A percentile compares a stretch with the other conserved stretches of the same genome.
Conservation (phyloP, 257 asterid genomes). For the Misopates orontium region DNA sequence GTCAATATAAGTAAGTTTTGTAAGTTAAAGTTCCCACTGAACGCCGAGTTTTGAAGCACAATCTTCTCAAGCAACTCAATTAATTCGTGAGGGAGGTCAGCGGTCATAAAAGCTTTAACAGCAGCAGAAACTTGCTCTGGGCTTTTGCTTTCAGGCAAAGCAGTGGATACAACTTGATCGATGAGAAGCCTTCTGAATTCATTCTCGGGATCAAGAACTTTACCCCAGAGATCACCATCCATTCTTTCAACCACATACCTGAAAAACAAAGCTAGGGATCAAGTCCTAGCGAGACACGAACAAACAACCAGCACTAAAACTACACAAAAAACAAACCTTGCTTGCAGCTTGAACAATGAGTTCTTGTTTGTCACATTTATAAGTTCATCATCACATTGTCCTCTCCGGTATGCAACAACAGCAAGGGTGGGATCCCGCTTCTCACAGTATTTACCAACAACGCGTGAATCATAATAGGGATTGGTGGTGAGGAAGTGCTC, state of each 20-base stretch:
- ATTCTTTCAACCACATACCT: conserved; percentile 97
- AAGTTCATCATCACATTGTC: conserved; percentile 95
- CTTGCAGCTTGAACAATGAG: conserved; percentile 88
- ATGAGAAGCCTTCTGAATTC: conserved; percentile 96
- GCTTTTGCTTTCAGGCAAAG: conserved; percentile 99
- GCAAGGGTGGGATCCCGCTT: conserved; percentile 99
- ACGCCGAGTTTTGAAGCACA: conserved; percentile 96
- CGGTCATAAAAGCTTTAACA: conserved; percentile 98
- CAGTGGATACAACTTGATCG: conserved; percentile 99
- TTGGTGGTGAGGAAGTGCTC: conserved; percentile 97
- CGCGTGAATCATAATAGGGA: conserved; percentile 90
- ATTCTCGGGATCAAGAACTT: conserved; percentile 89
- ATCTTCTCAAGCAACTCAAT: conserved; percentile 99
- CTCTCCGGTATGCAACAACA: conserved; percentile 93
- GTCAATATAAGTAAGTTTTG: conserved; percentile 93
- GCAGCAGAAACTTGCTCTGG: conserved; percentile 99
- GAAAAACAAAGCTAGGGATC: conserved; percentile 13
- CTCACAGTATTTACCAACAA: conserved; percentile 96
- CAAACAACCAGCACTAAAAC: conserved; percentile 9
- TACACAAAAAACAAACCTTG: conserved; percentile 60
- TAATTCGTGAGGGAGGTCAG: conserved; percentile 98
- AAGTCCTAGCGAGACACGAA: conserved; percentile 16
- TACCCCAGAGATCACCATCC: conserved; percentile 93
- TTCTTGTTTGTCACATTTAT: conserved; percentile 88
- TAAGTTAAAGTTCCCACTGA: conserved; percentile 97